phyloP scores from a whole-genome alignment of 768 basidiomycete species.

The Pleurotus pulmonarius region DNA sequence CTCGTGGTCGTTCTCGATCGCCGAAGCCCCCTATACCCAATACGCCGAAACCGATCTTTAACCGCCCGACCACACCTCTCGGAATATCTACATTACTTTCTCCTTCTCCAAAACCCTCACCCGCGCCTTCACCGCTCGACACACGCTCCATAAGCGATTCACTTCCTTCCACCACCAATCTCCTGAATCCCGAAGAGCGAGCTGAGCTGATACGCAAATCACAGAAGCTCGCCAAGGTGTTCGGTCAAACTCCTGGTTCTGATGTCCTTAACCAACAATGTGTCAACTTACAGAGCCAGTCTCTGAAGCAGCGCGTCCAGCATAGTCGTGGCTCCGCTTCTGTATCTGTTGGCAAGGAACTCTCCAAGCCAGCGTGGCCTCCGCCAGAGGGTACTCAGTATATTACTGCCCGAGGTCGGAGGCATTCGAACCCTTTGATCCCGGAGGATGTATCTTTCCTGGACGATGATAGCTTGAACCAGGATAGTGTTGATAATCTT shows the following conservation, averaged over 20 bases:
- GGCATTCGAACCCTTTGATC: constrained; percentile 54
- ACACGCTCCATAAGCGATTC: background rate
- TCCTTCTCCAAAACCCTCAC: constrained; percentile 7
- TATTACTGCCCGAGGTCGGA: constrained; percentile 29
- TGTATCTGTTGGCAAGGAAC: constrained; percentile 16
- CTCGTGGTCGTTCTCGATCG: constrained; percentile 22
- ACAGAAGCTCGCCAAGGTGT: constrained; percentile 78
- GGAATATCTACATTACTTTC: constrained; percentile 11
- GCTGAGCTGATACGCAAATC: constrained; percentile 69
- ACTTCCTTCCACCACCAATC: constrained; percentile 65
- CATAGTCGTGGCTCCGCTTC: constrained; percentile 17
- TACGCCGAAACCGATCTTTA: constrained; percentile 43
- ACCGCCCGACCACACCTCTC: constrained; percentile 24
- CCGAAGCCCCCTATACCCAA: constrained; percentile 44
- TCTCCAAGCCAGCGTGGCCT: constrained; percentile 25
- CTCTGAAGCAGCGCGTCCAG: constrained; percentile 1
- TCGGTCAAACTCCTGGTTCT: constrained; percentile 61
- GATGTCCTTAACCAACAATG: constrained; percentile 32
- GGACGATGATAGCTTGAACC: constrained; percentile 12
- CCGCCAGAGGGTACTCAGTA: constrained; percentile 24
- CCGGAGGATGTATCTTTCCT: constrained; percentile 42
- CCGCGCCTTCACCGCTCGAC: constrained; percentile 4
- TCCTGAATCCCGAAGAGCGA: constrained; percentile 60
- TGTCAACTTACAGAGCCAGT: constrained; percentile 7
- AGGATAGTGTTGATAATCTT: constrained; percentile 13